Evolutionary conservation across 1,284 basidiomycete genomes (phyloP).

Genomic region (Taiwanofungus camphoratus): DNA sequence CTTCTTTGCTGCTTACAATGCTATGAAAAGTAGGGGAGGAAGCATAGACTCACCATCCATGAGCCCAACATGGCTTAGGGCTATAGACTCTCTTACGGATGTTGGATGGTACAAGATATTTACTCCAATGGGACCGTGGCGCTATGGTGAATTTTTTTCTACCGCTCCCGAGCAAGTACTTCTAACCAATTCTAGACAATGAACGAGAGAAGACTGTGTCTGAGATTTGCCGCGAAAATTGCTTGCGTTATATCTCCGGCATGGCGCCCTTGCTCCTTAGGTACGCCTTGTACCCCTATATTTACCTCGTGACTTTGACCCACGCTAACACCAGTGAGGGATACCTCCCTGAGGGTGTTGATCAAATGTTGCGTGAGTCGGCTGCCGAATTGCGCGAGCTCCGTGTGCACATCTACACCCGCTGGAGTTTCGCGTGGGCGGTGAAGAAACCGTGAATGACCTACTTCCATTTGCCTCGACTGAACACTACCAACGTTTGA

Average conservation of each 20-base stretch:
- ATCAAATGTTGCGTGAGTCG: slow-evolving; percentile 27
- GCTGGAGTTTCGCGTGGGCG: slow-evolving; percentile 33
- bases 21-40: slow-evolving; percentile 30
- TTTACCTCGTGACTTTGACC: not conserved
- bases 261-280: slow-evolving; percentile 28
- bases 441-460: slow-evolving; percentile 19
- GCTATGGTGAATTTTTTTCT: slow-evolving; percentile 19
- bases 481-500: no score
- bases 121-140: slow-evolving; percentile 32
- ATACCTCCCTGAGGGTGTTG: slow-evolving; percentile 27
- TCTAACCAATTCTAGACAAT: slow-evolving; percentile 13
- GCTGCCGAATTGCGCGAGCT: slow-evolving; percentile 25
- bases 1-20: slow-evolving; percentile 30
- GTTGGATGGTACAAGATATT: slow-evolving; percentile 30
- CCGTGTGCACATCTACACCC: slow-evolving; percentile 25
- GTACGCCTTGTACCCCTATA: slow-evolving; percentile 10
- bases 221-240: slow-evolving; percentile 30
- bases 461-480: not conserved
- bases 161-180: not conserved
- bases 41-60: slow-evolving; percentile 27
- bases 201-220: slow-evolving; percentile 24
- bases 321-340: slow-evolving; percentile 22
- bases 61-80: slow-evolving; percentile 28
- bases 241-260: slow-evolving; percentile 25
- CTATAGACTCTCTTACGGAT: slow-evolving; percentile 26